These are phyloP conservation scores for Torulaspora indica DNA, from an alignment of 805 yeast species.

Conservation along the genomic window DNA sequence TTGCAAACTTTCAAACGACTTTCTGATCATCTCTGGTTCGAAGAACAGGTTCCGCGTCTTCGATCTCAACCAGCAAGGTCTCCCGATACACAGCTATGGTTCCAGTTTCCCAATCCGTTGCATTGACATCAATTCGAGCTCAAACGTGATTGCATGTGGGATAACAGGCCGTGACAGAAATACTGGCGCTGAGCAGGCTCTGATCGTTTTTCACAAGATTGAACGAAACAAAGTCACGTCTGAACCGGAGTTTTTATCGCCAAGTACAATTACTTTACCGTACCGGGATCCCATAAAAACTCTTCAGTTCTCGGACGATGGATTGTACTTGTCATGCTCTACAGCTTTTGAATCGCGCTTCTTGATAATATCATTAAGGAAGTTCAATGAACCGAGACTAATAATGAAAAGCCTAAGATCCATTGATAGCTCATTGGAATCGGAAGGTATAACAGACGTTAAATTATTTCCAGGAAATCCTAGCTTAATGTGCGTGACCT, in stretches of 20 bases:
- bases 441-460: slow-evolving; percentile 85
- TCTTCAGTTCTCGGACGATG: slow-evolving; percentile 66
- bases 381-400: slow-evolving; percentile 58
- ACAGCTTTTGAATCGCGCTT: slow-evolving; percentile 67
- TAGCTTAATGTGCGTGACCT: slow-evolving; percentile 49
- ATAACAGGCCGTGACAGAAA: slow-evolving; percentile 73
- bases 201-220: slow-evolving; percentile 55
- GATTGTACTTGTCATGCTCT: slow-evolving; percentile 66
- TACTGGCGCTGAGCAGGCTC: slow-evolving; percentile 68
- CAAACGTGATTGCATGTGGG: slow-evolving; percentile 67
- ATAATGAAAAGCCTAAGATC: slow-evolving; percentile 64
- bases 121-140: slow-evolving; percentile 62
- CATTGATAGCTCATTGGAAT: slow-evolving; percentile 61
- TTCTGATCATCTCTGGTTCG: slow-evolving; percentile 64
- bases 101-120: slow-evolving; percentile 77
- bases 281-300: slow-evolving; percentile 80
- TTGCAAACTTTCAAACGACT: slow-evolving; percentile 53
- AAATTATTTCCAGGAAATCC: slow-evolving; percentile 65
- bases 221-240: slow-evolving; percentile 19
- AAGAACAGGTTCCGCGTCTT: slow-evolving; percentile 65
- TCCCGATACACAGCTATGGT: slow-evolving; percentile 60
- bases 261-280: slow-evolving; percentile 74
- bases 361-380: slow-evolving; percentile 63
- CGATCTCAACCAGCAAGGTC: slow-evolving; percentile 54
- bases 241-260: slow-evolving; percentile 40